phyloP scores from a whole-genome alignment of 2,329 filamentous ascomycete genomes.

The Sarocladium oryzae region DNA sequence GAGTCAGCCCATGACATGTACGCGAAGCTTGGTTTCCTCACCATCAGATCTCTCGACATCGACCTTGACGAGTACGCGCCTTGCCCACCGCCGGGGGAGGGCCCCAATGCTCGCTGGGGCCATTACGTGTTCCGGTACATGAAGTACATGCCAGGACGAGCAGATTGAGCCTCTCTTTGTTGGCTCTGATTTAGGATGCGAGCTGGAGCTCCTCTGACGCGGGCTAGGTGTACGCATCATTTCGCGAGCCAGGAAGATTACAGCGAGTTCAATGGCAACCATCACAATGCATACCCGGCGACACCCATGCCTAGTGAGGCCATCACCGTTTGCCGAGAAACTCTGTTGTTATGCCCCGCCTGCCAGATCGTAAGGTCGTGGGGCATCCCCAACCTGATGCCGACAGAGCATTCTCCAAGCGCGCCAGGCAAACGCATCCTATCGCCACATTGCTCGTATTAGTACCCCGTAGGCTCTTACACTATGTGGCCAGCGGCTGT shows the following conservation, averaged over 20 bases:
- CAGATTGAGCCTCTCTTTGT: neutral
- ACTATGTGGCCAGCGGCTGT: neutral
- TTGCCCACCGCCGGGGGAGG: constrained; percentile 15
- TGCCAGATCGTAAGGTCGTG: constrained; percentile 3
- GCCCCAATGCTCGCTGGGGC: constrained; percentile 22
- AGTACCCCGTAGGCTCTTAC: neutral
- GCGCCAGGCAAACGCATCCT: neutral
- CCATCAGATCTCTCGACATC: constrained; percentile 21
- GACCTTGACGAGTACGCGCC: constrained; percentile 25
- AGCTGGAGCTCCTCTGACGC: neutral
- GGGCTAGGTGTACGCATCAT: neutral
- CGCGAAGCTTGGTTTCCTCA: constrained; percentile 22
- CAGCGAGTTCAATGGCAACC: neutral
- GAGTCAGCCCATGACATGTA: constrained; percentile 24
- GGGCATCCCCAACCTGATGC: neutral
- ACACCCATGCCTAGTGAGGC: constrained; percentile 4
- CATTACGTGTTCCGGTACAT: constrained; percentile 28
- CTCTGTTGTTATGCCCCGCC: constrained; percentile 4
- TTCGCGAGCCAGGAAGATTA: neutral
- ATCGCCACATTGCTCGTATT: constrained; percentile 6
- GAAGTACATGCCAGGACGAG: constrained; percentile 17
- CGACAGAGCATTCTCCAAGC: neutral
- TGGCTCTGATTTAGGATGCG: neutral
- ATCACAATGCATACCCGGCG: neutral
- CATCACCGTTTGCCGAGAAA: constrained; percentile 8